phyloP scores from a whole-genome alignment of 164 flowering plant species.

The Litsea cubeba region DNA sequence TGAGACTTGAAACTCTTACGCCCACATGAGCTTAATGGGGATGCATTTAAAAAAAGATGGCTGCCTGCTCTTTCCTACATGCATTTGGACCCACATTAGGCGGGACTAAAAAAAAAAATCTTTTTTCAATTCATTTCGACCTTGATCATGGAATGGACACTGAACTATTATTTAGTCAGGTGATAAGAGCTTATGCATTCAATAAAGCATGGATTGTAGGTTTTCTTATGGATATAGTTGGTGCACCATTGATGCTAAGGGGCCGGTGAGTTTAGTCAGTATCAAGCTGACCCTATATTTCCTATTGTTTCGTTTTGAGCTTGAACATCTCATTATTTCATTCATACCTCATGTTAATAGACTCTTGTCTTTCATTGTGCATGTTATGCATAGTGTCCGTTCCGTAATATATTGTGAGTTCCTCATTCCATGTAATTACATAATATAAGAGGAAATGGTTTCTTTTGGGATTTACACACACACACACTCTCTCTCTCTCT shows the following conservation, averaged over 20 bases:
- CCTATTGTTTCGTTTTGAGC: not conserved
- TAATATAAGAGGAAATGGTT: not conserved
- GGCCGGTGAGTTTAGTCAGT: slow-evolving; percentile 64
- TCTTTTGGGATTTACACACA: not conserved
- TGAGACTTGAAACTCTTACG: no score
- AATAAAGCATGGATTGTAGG: slow-evolving; percentile 80
- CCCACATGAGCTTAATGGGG: no score
- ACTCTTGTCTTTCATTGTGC: not conserved
- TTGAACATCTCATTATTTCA: not conserved
- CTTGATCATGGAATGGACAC: no score
- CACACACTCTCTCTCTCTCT: no score
- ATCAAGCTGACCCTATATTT: not conserved
- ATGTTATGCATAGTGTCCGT: not conserved
- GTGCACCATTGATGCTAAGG: slow-evolving; percentile 86
- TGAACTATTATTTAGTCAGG: slow-evolving; percentile 31
- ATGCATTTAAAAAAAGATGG: no score
- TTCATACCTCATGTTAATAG: not conserved
- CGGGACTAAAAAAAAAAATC: no score
- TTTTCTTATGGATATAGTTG: slow-evolving; percentile 85
- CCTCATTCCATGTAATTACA: not conserved
- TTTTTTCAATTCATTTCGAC: no score
- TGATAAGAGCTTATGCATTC: slow-evolving; percentile 78
- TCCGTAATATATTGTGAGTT: not conserved
- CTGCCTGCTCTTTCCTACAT: no score
- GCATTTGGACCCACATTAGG: no score